Evolutionary conservation across 176 grass and related monocot species (phyloP).

Genomic region (Aegilops longissima): DNA sequence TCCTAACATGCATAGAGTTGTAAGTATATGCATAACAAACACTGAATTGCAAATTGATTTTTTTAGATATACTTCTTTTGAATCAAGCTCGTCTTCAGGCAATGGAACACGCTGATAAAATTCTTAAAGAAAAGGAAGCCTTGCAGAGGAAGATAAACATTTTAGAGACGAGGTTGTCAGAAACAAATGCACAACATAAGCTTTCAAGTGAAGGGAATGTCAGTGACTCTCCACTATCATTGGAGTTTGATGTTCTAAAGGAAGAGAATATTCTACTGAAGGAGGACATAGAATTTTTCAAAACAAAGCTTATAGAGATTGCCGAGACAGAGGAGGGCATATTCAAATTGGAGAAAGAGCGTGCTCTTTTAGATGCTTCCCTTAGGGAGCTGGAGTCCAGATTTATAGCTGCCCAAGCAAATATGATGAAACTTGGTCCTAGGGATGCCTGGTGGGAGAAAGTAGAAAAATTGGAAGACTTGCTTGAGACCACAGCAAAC

Average conservation of each 20-base stretch:
- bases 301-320: constrained; percentile 55
- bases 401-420: constrained; percentile 49
- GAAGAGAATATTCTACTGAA: constrained; percentile 68
- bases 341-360: constrained; percentile 66
- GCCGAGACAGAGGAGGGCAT: constrained; percentile 59
- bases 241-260: constrained; percentile 53
- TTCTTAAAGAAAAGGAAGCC: constrained; percentile 85
- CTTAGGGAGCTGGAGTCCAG: constrained; percentile 51
- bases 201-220: constrained; percentile 48
- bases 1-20: constrained; percentile 5
- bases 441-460: constrained; percentile 62
- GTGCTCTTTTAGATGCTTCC: constrained; percentile 58
- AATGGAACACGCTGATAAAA: constrained; percentile 67
- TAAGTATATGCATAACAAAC: constrained; percentile 8
- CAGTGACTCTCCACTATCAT: constrained; percentile 8
- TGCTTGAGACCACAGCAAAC: constrained; percentile 51
- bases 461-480: constrained; percentile 57
- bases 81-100: constrained; percentile 85
- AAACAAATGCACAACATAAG: constrained; percentile 26
- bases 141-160: constrained; percentile 63
- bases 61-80: constrained; percentile 88
- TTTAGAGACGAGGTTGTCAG: constrained; percentile 71
- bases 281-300: constrained; percentile 54
- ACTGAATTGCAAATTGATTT: constrained; percentile 23
- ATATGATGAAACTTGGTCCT: constrained; percentile 55